phyloP scores from a whole-genome alignment of 2,329 filamentous ascomycete species.

The Paracorniculantispora psalliotae region DNA sequence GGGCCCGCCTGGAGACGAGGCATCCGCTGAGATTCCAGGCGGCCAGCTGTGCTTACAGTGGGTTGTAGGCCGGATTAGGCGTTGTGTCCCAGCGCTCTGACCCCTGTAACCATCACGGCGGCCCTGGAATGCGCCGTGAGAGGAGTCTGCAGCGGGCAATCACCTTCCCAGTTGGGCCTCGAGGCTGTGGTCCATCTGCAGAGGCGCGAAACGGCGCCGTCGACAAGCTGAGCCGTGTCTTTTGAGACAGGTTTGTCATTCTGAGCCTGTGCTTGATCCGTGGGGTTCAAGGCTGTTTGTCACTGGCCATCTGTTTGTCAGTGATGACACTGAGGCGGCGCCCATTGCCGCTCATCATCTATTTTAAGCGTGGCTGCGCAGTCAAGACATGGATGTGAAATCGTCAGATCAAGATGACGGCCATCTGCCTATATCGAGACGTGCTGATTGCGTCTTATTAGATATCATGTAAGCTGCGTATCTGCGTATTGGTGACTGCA shows the following conservation, averaged over 20 bases:
- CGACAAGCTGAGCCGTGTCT: neutral
- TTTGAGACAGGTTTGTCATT: no score
- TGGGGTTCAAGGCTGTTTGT: neutral
- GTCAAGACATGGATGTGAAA: no score
- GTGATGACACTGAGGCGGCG: neutral
- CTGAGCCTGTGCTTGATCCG: neutral
- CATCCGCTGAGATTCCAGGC: neutral
- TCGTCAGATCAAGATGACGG: no score
- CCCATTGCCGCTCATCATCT: neutral
- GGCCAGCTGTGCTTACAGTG: neutral
- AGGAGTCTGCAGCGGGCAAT: neutral
- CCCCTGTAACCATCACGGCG: neutral
- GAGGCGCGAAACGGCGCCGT: neutral
- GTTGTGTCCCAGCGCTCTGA: neutral
- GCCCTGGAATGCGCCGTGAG: neutral
- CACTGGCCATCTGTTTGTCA: neutral
- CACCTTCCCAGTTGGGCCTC: slow-evolving; percentile 6
- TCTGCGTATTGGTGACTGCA: no score
- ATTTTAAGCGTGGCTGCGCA: no score
- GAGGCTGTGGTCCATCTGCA: neutral
- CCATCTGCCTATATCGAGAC: no score
- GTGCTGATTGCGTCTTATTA: no score
- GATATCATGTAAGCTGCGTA: no score
- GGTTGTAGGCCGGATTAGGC: neutral
- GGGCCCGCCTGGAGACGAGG: neutral